These are phyloP conservation scores for Barnettozyma botsteinii DNA, from an alignment of 805 yeast genomes.

Conservation along the genomic window DNA sequence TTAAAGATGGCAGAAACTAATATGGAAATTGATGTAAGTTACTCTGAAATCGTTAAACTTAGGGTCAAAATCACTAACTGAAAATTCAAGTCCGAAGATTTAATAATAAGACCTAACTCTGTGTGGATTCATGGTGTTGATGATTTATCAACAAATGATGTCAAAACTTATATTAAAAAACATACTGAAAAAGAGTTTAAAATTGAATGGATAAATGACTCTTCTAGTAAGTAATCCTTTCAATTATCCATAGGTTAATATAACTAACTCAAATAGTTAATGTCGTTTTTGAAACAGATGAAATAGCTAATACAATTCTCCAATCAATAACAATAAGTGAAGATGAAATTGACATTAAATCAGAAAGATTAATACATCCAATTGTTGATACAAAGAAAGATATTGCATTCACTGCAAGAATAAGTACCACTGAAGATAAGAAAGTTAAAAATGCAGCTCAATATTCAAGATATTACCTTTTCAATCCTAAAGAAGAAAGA, in stretches of 20 bases:
- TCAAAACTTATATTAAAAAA: constrained; percentile 17
- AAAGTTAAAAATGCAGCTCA: constrained; percentile 24
- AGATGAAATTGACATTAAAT: neutral
- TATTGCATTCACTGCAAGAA: constrained; percentile 14
- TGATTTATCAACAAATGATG: constrained; percentile 20
- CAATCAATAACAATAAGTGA: constrained; percentile 10
- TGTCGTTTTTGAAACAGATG: constrained; percentile 20
- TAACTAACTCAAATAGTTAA: constrained; percentile 16
- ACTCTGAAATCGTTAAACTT: neutral
- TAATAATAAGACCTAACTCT: constrained; percentile 18
- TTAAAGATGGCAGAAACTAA: constrained; percentile 4
- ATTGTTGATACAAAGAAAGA: constrained; percentile 13
- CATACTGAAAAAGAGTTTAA: constrained; percentile 16
- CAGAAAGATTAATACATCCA: constrained; percentile 11
- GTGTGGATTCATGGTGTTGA: constrained; percentile 24
- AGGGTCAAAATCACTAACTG: neutral
- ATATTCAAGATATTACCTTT: constrained; percentile 24
- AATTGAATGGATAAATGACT: constrained; percentile 26
- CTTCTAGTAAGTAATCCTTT: constrained; percentile 14
- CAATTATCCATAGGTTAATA: neutral
- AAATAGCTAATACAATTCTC: constrained; percentile 15
- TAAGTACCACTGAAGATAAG: constrained; percentile 19
- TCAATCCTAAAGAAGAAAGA: constrained; percentile 21
- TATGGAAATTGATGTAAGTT: constrained; percentile 22
- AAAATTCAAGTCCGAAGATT: constrained; percentile 6